Percentiles rank a stretch among this genome's conserved stretches.
Conservation (phyloP, 2,329 filamentous ascomycete genomes). For the Didymella pinodella region DNA sequence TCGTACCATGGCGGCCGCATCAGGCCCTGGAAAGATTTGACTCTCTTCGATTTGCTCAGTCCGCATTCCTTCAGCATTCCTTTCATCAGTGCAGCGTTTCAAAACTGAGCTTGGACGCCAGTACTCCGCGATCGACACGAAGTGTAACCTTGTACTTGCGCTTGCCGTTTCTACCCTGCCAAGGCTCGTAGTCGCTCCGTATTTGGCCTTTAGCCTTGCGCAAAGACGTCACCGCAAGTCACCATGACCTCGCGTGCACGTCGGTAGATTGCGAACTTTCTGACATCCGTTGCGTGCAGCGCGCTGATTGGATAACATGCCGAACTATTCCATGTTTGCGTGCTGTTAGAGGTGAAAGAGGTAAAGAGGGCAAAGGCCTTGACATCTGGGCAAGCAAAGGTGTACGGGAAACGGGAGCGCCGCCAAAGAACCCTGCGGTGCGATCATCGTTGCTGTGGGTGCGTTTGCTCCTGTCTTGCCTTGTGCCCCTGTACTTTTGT, state of each 20-base stretch:
- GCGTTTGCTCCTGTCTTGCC: conserved; percentile 17
- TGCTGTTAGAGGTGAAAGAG: conserved; percentile 15
- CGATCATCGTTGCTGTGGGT: conserved; percentile 16
- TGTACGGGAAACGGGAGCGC: conserved; percentile 17
- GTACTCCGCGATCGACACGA: conserved; percentile 17
- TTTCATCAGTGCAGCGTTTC: conserved; percentile 14
- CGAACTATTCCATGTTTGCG: conserved; percentile 15
- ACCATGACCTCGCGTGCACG: conserved; percentile 19
- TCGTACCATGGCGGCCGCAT: neutral
- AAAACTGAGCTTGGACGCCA: conserved; percentile 11
- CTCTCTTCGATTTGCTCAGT: conserved; percentile 6
- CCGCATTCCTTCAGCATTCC: conserved; percentile 17
- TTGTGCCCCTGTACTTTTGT: conserved; percentile 16
- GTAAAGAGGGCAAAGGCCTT: conserved; percentile 8
- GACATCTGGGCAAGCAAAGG: conserved; percentile 17
- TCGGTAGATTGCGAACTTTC: conserved; percentile 7
- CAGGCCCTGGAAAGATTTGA: neutral
- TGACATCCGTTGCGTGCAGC: conserved; percentile 4
- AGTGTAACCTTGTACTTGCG: conserved; percentile 19
- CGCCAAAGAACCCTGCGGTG: conserved; percentile 16
- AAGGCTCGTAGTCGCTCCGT: conserved; percentile 14
- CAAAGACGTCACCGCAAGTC: conserved; percentile 25
- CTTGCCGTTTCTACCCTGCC: conserved; percentile 17
- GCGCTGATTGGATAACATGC: conserved; percentile 13
- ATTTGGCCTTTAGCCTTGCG: conserved; percentile 17